phyloP scores from a whole-genome alignment of 1,284 basidiomycete genomes.

The Trichosporon asahii region DNA sequence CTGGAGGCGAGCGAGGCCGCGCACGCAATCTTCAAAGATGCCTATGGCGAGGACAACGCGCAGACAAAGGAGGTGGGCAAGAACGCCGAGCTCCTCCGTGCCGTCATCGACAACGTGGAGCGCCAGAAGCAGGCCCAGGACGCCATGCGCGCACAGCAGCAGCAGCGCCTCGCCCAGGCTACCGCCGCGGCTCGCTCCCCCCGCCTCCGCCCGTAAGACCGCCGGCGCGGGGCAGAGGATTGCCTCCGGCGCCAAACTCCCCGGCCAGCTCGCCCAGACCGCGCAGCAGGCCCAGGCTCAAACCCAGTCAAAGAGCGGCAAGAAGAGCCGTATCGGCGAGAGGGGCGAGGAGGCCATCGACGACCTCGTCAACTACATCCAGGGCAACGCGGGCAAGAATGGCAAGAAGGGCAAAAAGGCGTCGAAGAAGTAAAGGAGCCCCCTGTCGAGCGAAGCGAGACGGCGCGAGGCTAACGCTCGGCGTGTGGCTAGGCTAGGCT shows the following conservation, averaged over 20 bases:
- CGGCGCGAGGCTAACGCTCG: too few species aligned
- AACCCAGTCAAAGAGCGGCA: neutral
- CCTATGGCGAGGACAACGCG: slow-evolving; percentile 49
- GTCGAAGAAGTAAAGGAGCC: neutral
- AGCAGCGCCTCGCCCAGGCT: slow-evolving; percentile 38
- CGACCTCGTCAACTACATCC: slow-evolving; percentile 54
- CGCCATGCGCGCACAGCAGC: slow-evolving; percentile 40
- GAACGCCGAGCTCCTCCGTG: slow-evolving; percentile 52
- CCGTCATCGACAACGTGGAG: slow-evolving; percentile 49
- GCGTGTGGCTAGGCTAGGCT: too few species aligned
- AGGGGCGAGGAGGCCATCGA: slow-evolving; percentile 50
- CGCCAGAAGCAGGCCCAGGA: slow-evolving; percentile 45
- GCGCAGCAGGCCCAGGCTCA: neutral
- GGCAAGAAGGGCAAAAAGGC: neutral
- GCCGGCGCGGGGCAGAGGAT: slow-evolving; percentile 18
- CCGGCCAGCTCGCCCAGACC: slow-evolving; percentile 9
- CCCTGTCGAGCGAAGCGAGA: neutral
- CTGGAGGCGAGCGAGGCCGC: slow-evolving; percentile 48
- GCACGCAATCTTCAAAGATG: slow-evolving; percentile 50
- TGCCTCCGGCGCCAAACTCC: slow-evolving; percentile 16
- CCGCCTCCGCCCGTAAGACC: slow-evolving; percentile 12
- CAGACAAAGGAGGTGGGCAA: slow-evolving; percentile 52
- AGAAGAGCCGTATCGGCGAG: slow-evolving; percentile 34
- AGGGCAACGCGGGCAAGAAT: slow-evolving; percentile 32
- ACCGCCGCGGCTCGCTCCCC: slow-evolving; percentile 24